Evolutionary conservation across 257 asterid genomes (phyloP).

Genomic region (Vinca minor): DNA sequence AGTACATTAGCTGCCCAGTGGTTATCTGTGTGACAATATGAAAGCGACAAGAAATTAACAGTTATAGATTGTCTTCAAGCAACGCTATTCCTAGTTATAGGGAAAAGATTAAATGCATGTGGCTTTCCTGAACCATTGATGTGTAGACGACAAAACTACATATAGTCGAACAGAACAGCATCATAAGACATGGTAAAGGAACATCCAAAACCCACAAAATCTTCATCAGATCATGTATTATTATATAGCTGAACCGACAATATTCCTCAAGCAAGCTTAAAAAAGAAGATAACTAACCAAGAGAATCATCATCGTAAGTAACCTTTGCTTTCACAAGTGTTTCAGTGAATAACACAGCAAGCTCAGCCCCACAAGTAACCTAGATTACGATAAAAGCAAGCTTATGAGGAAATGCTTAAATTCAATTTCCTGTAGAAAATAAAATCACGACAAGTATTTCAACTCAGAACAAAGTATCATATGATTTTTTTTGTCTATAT

Average conservation of each 20-base stretch:
- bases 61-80: too few relatives aligned
- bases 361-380: conserved; percentile 97
- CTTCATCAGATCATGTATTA: background rate
- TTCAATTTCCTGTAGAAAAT: too few relatives aligned
- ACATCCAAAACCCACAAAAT: background rate
- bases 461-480: too few relatives aligned
- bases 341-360: conserved; percentile 76
- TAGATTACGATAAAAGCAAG: conserved; percentile 22
- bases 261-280: background rate
- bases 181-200: background rate
- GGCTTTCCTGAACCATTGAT: background rate
- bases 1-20: background rate
- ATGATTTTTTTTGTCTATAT: too few relatives aligned
- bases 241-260: background rate
- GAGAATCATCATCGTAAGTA: conserved; percentile 52
- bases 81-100: too few relatives aligned
- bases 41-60: too few relatives aligned
- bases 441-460: conserved; percentile 6
- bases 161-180: background rate
- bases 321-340: conserved; percentile 76
- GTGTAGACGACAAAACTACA: background rate
- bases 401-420: conserved; percentile 7
- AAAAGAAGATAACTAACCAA: conserved; percentile 48
- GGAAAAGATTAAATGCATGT: background rate
- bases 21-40: background rate